Percentiles rank a stretch among this genome's conserved stretches.
phyloP scores from a whole-genome alignment of 345 rosid genomes.

The Capsella bursapastoris region DNA sequence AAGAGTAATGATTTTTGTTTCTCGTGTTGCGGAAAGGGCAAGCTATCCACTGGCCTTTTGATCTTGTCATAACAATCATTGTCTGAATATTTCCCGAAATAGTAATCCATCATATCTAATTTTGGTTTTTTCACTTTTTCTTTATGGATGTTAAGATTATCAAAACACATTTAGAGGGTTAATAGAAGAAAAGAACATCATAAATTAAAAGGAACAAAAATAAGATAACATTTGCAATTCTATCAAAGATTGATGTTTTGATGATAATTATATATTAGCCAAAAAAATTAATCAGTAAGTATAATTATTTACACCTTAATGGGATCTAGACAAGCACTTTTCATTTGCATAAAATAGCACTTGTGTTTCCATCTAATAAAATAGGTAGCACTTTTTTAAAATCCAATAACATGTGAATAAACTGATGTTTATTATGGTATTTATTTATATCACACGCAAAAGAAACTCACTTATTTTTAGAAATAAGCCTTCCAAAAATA shows the following conservation, averaged over 20 bases:
- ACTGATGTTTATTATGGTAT: no score
- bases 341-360: no score
- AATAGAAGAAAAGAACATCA: not conserved
- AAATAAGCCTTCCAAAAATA: not conserved
- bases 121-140: not conserved
- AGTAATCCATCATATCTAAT: constrained; percentile 22
- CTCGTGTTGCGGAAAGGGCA: constrained; percentile 35
- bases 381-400: no score
- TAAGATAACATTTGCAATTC: not conserved
- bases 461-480: no score
- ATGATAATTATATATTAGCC: not conserved
- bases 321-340: no score
- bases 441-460: not conserved
- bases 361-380: no score
- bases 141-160: not conserved
- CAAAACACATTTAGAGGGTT: not conserved
- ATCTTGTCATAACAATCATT: constrained; percentile 28
- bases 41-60: constrained; percentile 33
- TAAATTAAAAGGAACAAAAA: not conserved
- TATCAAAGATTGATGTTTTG: not conserved
- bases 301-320: no score
- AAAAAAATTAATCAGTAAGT: no score
- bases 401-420: no score
- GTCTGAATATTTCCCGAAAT: constrained; percentile 26
- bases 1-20: not conserved